Percentiles rank a stretch among this genome's conserved stretches.
Evolutionary conservation across 2,329 filamentous ascomycete genomes (phyloP).

Genomic region (Cadophora sp.): DNA sequence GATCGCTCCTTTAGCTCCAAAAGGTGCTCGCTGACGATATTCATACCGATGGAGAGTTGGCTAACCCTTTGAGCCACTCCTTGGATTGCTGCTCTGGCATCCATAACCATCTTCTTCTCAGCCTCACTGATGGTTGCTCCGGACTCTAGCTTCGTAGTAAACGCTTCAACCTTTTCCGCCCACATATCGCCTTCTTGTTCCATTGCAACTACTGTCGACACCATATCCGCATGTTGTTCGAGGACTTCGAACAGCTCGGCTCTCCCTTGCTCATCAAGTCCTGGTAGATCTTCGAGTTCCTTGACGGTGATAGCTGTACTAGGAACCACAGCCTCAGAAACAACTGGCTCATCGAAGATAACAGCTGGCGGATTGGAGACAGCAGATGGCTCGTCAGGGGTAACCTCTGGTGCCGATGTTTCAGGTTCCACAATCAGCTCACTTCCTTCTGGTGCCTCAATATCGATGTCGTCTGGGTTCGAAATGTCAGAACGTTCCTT

Average conservation of each 20-base stretch:
- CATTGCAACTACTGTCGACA: constrained; percentile 7
- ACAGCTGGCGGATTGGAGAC: no score
- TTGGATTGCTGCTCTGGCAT: constrained; percentile 23
- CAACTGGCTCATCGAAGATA: no score
- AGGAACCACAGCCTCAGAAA: neutral
- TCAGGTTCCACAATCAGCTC: constrained; percentile 40
- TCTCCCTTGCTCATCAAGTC: neutral
- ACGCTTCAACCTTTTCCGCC: constrained; percentile 3
- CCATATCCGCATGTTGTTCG: neutral
- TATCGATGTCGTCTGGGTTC: constrained; percentile 47
- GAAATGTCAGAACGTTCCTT: constrained; percentile 30
- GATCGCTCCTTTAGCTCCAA: constrained; percentile 16
- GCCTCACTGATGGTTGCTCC: neutral
- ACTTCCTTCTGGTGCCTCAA: constrained; percentile 42
- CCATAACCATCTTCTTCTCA: constrained; percentile 37
- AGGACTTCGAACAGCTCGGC: neutral
- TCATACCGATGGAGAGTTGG: constrained; percentile 26
- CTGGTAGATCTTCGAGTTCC: neutral
- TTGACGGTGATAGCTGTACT: neutral
- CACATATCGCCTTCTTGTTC: constrained; percentile 9
- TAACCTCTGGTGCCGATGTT: constrained; percentile 22
- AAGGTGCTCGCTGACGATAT: constrained; percentile 23
- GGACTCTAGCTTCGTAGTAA: neutral
- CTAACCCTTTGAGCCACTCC: constrained; percentile 17
- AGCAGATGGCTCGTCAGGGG: neutral